Evolutionary conservation across 108 stramenopile genomes (phyloP).

Genomic region (Asterionellopsis glacialis): DNA sequence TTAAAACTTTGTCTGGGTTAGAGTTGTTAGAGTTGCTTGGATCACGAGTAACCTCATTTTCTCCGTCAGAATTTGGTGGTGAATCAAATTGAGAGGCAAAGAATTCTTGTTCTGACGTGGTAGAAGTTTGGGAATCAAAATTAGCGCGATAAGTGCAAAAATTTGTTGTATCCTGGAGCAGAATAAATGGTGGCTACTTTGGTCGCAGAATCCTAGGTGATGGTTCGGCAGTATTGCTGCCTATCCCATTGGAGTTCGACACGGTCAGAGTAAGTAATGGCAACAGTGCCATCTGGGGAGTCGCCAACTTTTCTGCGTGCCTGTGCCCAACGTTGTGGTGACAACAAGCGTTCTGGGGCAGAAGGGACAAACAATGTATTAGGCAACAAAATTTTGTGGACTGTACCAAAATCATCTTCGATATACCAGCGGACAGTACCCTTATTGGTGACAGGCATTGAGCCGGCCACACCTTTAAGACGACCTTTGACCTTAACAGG

Average conservation of each 20-base stretch:
- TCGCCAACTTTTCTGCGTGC: background rate
- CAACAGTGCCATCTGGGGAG: background rate
- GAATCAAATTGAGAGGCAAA: background rate
- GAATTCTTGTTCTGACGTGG: too few relatives aligned
- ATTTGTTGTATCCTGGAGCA: too few relatives aligned
- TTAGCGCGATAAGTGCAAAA: too few relatives aligned
- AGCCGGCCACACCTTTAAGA: too few relatives aligned
- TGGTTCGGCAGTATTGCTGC: background rate
- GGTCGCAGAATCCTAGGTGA: slow-evolving; percentile 1
- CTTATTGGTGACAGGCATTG: background rate
- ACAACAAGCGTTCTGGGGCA: too few relatives aligned
- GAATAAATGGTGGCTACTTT: slow-evolving; percentile 17
- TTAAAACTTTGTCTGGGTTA: too few relatives aligned
- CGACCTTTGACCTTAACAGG: too few relatives aligned
- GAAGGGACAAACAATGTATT: too few relatives aligned
- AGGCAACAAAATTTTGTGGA: background rate
- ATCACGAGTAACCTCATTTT: too few relatives aligned
- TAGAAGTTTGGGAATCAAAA: too few relatives aligned
- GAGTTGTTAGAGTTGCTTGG: too few relatives aligned
- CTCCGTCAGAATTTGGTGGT: background rate
- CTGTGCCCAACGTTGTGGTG: slow-evolving; percentile 7
- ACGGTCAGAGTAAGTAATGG: background rate
- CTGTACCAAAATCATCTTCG: slow-evolving; percentile 5
- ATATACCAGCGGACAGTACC: slow-evolving; percentile 5
- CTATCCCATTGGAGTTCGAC: background rate